Evolutionary conservation across 1,139 yeast genomes (phyloP).

Genomic region (Protomyces pachydermus): DNA sequence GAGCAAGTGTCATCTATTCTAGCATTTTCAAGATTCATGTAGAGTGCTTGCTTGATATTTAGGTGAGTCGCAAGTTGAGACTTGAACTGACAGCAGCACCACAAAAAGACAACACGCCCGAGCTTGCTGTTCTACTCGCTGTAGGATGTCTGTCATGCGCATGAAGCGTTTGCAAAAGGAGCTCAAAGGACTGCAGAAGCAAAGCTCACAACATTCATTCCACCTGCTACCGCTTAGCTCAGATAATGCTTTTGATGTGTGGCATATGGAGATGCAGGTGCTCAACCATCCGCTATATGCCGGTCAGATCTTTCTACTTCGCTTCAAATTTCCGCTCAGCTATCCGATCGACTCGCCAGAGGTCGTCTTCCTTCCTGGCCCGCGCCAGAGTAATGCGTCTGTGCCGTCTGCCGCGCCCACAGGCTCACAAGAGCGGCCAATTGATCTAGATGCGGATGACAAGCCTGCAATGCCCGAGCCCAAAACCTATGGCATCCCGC

Average conservation of each 20-base stretch:
- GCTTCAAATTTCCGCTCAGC: background rate
- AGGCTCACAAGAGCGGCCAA: background rate
- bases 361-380: background rate
- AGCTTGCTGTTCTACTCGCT: too few species aligned
- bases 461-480: background rate
- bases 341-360: slow-evolving; percentile 22
- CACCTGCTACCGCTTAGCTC: background rate
- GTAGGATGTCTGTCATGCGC: slow-evolving; percentile 12
- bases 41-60: too few species aligned
- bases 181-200: background rate
- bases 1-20: too few species aligned
- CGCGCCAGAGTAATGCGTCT: background rate
- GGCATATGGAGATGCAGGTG: background rate
- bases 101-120: too few species aligned
- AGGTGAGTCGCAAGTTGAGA: too few species aligned
- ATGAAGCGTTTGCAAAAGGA: slow-evolving; percentile 19
- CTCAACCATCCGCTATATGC: slow-evolving; percentile 8
- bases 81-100: too few species aligned
- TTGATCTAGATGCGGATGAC: background rate
- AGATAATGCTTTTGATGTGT: slow-evolving; percentile 4
- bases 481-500: background rate
- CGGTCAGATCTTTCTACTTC: background rate
- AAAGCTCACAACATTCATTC: background rate
- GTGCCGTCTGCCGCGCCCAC: background rate
- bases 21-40: too few species aligned